Evolutionary conservation across 2,329 filamentous ascomycete genomes (phyloP), one percentile per base, ranked within the genome.

Genomic region (Nigrospora sphaerica): DNA sequence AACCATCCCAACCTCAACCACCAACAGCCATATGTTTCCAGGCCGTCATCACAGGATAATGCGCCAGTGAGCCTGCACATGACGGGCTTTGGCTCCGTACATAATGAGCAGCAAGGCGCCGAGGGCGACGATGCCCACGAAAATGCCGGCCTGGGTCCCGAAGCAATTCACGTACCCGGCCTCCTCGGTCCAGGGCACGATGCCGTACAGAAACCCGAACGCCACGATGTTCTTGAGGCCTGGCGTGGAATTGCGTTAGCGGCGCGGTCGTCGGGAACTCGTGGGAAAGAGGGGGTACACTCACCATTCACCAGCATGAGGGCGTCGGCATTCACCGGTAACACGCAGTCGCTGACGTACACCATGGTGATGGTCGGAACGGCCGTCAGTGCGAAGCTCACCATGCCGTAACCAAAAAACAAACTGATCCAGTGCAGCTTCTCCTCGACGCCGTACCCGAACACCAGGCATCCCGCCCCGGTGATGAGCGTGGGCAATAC

Each of bases 331-430:
- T 62, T 62, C 16, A 63, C 57, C 3, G 60, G 57, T 18, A 62
- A 46, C 39, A 63, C 33, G 33, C 58, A 62, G 42, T 64, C 61
- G 1, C 60, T 66, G 10, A 71, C 67, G 49, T 73, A 73, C 6
- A 68, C 67, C 67, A 72, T 68, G 2, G 67, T 71, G 36, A 66
- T 64, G 32, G 63, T 66, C 16, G 68, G 66, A 12, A 70, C 61
- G 2, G 64, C 65, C n/a, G 69, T 71, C 38, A 73, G 52, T 2
- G 69, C 67, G 12, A 72, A 61, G 3, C 63, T 61, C 3, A 72
- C 62, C 65, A 74, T 67, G 14, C 71, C 70, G 45, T 72, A 72
- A 4, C 67, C 69, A 44, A 73, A 67, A 54, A 72, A 72, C 41
- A 73, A 51, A 11, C 64, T 61, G 4, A 64, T 64, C 71, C 71